Evolutionary conservation across 2,329 filamentous ascomycete species (phyloP).

Genomic region (Stagonosporopsis vannaccii): DNA sequence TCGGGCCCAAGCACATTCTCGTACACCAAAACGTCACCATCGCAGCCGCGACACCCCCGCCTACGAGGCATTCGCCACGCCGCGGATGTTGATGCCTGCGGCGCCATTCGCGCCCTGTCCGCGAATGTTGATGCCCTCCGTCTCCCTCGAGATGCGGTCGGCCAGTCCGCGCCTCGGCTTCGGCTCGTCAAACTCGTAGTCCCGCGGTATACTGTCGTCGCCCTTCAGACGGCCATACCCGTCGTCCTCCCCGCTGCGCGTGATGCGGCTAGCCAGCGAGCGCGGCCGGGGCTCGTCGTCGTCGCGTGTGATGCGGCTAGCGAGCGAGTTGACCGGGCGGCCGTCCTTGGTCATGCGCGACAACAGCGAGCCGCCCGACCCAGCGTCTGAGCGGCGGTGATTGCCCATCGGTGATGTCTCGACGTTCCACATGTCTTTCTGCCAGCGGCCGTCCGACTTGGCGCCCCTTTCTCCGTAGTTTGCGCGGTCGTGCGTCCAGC

Average conservation of each 20-base stretch:
- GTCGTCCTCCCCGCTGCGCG: constrained; percentile 32
- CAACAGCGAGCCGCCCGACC: constrained; percentile 36
- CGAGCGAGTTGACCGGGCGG: constrained; percentile 39
- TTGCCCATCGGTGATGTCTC: constrained; percentile 52
- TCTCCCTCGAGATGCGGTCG: constrained; percentile 19
- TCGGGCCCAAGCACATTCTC: no score
- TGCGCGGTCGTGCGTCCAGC: constrained; percentile 43
- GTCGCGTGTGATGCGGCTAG: constrained; percentile 43
- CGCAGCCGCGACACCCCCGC: neutral
- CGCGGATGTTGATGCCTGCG: constrained; percentile 42
- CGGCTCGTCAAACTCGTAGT: constrained; percentile 38
- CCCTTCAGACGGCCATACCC: constrained; percentile 42
- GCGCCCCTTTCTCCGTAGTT: constrained; percentile 29
- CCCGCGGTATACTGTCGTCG: constrained; percentile 36
- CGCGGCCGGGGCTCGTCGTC: constrained; percentile 22
- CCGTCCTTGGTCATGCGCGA: constrained; percentile 48
- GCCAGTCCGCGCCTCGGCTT: constrained; percentile 25
- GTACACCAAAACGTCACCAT: no score
- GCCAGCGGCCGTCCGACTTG: constrained; percentile 30
- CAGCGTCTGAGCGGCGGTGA: constrained; percentile 52
- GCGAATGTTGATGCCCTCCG: constrained; percentile 44
- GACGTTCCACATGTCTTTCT: constrained; percentile 35
- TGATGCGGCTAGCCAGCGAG: constrained; percentile 41
- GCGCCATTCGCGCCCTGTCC: constrained; percentile 33
- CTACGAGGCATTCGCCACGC: constrained; percentile 44